Base-by-base conservation (phyloP, 495 filamentous ascomycete species). In the Aeminium ludgeri region DNA sequence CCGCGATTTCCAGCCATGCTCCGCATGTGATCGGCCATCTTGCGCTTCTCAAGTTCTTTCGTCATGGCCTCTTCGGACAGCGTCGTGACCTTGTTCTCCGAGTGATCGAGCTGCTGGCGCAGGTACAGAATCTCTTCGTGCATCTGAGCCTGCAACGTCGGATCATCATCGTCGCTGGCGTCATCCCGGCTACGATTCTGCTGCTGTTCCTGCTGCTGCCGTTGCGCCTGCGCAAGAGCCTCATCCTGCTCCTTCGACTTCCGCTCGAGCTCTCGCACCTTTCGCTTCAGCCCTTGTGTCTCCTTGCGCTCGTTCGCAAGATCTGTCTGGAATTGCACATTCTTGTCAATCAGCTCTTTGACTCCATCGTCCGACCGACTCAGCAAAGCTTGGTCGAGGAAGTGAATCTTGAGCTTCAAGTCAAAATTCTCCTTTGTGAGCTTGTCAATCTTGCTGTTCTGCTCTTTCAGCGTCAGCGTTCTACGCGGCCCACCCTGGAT, bases 371-470 rank as follows among this genome's bases (percentile, higher is more conserved):
- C 91, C 7, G 85, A 93, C 30, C 86, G 78, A 54, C 85, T 82
- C 60, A 91, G 85, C 20, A 97, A 60, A 8, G 87, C 80, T 51
- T 95, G 85, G 53, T 86, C 89, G 25, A 97, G 72, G 52, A 92
- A 96, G 63, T 93, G 87, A 36, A 96, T 89, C 58, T 93, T 86
- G 58, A 97, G 78, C 59, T 97, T 97, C 30, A 97, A 67, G 54
- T 94, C 89, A 55, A 96, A 97, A 49, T 96, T 96, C 54, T 86
- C 81, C 60, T 97, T 97, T 44, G 81, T 85, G 5, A 96, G 69
- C 20, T 86, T 75, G 56, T 96, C 89, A 45, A 97, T 95, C 17
- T 85, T 94, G 55, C 80, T 89, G 48, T 84, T 92, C 58, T 97
- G 89, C 57, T 96, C 89, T 59, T 96, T 95, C 11, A 97, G 64